phyloP scores from a whole-genome alignment of 495 filamentous ascomycete species.

The Annulohypoxylon bovei region DNA sequence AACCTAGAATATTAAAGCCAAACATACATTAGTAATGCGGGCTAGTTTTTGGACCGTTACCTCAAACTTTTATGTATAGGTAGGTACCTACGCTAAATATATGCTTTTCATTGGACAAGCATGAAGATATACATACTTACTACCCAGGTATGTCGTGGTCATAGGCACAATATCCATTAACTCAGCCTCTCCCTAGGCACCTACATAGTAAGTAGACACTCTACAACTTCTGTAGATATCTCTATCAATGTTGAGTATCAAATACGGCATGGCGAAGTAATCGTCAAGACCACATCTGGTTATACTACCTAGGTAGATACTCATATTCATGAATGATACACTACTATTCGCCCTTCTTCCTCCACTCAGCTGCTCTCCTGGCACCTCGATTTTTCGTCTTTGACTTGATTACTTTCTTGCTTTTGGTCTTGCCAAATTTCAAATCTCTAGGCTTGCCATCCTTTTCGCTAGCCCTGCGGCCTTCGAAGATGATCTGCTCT shows the following conservation, averaged over 20 bases:
- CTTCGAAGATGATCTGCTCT: conserved; percentile 87
- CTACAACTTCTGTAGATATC: neutral
- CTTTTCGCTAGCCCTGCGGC: conserved; percentile 78
- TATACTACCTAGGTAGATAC: neutral
- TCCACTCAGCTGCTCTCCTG: conserved; percentile 74
- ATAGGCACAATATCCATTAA: neutral
- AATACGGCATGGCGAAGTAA: neutral
- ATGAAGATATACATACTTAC: neutral
- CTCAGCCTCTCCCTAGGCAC: neutral
- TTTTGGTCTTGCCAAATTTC: conserved; percentile 67
- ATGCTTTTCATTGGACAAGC: neutral
- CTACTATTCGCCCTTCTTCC: conserved; percentile 50
- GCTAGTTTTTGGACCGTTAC: conserved; percentile 8
- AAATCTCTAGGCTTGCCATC: conserved; percentile 69
- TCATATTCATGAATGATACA: neutral
- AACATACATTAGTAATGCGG: conserved; percentile 25
- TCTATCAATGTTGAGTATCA: neutral
- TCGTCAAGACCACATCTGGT: neutral
- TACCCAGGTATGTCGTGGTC: conserved; percentile 1
- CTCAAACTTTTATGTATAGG: no score
- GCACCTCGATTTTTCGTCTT: conserved; percentile 63
- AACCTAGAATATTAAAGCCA: conserved; percentile 22
- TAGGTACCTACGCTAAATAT: neutral
- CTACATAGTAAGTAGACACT: neutral
- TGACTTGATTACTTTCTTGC: conserved; percentile 60